These are phyloP conservation scores for Labyrinthula sp. DNA, from an alignment of 352 stramenopile species.

Conservation along the genomic window DNA sequence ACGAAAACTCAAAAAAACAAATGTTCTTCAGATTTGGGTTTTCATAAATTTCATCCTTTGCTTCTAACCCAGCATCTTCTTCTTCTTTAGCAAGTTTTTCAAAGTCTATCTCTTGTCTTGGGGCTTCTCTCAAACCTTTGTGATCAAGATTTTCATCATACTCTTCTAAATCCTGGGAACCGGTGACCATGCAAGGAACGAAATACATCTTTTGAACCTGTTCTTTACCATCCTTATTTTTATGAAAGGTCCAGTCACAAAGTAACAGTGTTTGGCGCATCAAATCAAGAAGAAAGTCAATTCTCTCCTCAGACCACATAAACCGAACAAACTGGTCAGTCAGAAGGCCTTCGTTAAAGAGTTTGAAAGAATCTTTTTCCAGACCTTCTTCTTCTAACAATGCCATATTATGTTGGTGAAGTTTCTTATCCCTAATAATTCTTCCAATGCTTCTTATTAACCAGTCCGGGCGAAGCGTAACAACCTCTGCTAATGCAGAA, in stretches of 20 bases:
- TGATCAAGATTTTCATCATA: too few relatives aligned
- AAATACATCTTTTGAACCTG: too few relatives aligned
- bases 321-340: slow-evolving; percentile 5
- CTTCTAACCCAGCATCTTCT: too few relatives aligned
- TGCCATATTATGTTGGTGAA: slow-evolving; percentile 1
- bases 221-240: too few relatives aligned
- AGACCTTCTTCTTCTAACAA: slow-evolving; percentile 1
- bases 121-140: too few relatives aligned
- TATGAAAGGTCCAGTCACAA: slow-evolving; percentile 13
- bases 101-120: too few relatives aligned
- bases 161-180: too few relatives aligned
- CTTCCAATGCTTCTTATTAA: slow-evolving; percentile 8
- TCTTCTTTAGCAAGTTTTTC: too few relatives aligned
- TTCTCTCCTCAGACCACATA: slow-evolving; percentile 10
- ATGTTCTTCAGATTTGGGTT: too few relatives aligned
- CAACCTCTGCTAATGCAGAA: slow-evolving; percentile 1
- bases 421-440: slow-evolving; percentile 12
- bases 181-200: too few relatives aligned
- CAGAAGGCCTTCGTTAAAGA: slow-evolving; percentile 2
- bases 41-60: too few relatives aligned
- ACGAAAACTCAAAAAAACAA: slow-evolving; percentile 19
- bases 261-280: slow-evolving; percentile 19
- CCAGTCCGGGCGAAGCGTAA: slow-evolving; percentile 19
- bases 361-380: slow-evolving; percentile 3
- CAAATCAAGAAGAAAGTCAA: slow-evolving; percentile 25